These are phyloP conservation scores for Vicia sativa DNA, from an alignment of 306 rosid genomes.

Conservation along the genomic window DNA sequence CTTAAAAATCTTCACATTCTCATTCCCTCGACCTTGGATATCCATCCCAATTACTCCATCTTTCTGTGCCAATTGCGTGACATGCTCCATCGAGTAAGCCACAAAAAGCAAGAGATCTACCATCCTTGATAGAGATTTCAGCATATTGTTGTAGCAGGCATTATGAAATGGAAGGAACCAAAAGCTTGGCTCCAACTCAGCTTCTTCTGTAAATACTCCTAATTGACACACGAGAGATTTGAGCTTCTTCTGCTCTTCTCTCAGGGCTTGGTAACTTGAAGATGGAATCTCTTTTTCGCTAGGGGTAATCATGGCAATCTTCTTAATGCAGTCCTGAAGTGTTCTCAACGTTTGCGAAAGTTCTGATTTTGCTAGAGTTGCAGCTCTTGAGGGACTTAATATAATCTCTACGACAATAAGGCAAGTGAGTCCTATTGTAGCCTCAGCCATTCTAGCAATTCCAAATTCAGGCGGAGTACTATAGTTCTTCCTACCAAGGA, in stretches of 20 bases:
- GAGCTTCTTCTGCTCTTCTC: conserved; percentile 49
- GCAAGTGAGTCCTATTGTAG: conserved; percentile 70
- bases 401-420: conserved; percentile 54
- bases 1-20: conserved; percentile 50
- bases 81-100: conserved; percentile 51
- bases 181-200: conserved; percentile 74
- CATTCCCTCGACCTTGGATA: conserved; percentile 39
- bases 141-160: conserved; percentile 51
- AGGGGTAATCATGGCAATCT: conserved; percentile 35
- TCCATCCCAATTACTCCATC: conserved; percentile 18
- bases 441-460: conserved; percentile 66
- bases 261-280: conserved; percentile 41
- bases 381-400: conserved; percentile 62
- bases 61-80: conserved; percentile 39
- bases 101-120: conserved; percentile 50
- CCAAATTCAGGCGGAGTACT: conserved; percentile 67
- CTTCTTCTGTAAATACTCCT: conserved; percentile 56
- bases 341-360: conserved; percentile 55
- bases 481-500: conserved; percentile 71
- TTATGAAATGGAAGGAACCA: conserved; percentile 74
- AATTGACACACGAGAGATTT: conserved; percentile 47
- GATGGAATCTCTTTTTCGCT: conserved; percentile 29
- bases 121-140: conserved; percentile 57
- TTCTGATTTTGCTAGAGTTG: conserved; percentile 62
- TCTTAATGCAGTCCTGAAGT: conserved; percentile 53